Evolutionary conservation across 345 rosid species (phyloP), one percentile per base, ranked within the genome.

Genomic region (Eutrema japonicum): DNA sequence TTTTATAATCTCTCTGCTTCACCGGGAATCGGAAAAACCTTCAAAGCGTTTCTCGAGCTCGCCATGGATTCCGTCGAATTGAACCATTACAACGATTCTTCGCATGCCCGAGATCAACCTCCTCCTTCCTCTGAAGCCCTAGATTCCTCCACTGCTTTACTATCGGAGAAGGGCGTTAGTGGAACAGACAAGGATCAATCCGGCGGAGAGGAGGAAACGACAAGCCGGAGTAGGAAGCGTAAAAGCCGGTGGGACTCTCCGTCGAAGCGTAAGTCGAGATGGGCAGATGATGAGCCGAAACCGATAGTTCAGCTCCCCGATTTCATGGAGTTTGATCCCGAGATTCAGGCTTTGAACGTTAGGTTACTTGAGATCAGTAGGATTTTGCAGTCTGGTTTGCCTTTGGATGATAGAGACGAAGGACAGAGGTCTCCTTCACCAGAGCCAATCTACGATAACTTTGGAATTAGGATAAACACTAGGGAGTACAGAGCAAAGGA

Each of bases 391-490:
- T 86, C 96, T 38, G 92, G 93, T 48, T 53, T 85, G 85, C 84
- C 88, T 68, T 81, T 92, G 7, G 97, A 85, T 75, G 96, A 89
- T 83, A 82, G 88, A 57, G 89, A 88, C 2, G 96, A 92, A 71
- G 97, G 99, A 14, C 89, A 86, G 5, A 80, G 96, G 80, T 92
- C 96, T 46, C 99, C 99, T 35, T 94, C 98, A 8, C 98, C 96
- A 0, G 96, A 95, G 76, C 99, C 97, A 0, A 78, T 95, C 4
- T 95, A 95, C 70, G 98, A 89, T 84, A 88, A 87, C 77, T 82
- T 83, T 91, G 98, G 96, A 32, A 83, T 87, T 70, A 85, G 96
- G 85, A 85, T 92, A 11, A 87, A 91, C 65, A 88, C 87, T 43
- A 87, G 97, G 56, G 97, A 91, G 76, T 87, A 84, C 59, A 81